Evolutionary conservation across 352 stramenopile species (phyloP), one percentile per base, ranked within the genome.

Genomic region (Plasmopara halstedii): DNA sequence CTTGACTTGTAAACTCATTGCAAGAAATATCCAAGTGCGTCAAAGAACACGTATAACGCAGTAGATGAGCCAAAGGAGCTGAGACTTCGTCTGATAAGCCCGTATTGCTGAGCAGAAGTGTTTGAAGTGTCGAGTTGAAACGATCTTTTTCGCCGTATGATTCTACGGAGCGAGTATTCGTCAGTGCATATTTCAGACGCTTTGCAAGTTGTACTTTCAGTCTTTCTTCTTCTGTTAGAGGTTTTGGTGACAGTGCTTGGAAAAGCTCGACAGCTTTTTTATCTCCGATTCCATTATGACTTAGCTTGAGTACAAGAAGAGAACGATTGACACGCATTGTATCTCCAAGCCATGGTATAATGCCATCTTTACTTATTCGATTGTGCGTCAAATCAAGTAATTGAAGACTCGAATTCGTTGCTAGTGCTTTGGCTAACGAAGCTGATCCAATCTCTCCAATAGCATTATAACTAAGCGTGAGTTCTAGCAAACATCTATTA

Each of bases 391-490:
- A 58, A 46, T 89, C 73, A 6, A 89, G 39, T 0, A 76, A 22
- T 20, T 42, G 56, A 25, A 89, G 47, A 20, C 62, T 46, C 0
- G 34, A 27, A 34, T 89, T 83, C 10, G 58, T 47, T 4, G 35
- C 41, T 19, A 89, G 38, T 11, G 64, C 67, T 19, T 70, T 74
- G 17, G 75, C 78, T 14, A 89, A 50, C 2, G 70, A 55, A 11
- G 62, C 70, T 11, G 75, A 86, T 1, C 78, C 78, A 17, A 70
- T 42, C 13, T 64, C 64, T 0, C 54, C 50, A 32, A 89, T 77
- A 45, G 50, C 57, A 50, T 89, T 89, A 63, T 89, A 89, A 49
- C 73, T 86, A 14, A 89, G 55, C 19, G 73, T 67, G 33, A 89
- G 69, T 32, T 80, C 60, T 25, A 53, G 42, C 5, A 84, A 55